Base-by-base conservation (phyloP, 192 early-diverging fungal genomes). In the Thoreauomyces humboldtii region DNA sequence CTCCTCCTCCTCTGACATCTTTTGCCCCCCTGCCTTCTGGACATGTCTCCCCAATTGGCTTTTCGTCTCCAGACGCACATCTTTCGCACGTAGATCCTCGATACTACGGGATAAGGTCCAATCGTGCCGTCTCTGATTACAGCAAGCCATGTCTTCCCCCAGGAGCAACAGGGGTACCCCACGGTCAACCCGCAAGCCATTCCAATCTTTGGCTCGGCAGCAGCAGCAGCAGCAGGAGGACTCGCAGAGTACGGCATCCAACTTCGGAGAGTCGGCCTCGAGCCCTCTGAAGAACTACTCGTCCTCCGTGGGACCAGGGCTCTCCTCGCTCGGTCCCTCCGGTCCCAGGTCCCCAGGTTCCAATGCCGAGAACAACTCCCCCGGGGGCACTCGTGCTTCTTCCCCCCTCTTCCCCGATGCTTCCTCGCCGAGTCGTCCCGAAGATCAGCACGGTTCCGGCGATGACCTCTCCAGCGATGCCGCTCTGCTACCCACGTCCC, bases 201-300 rank as follows among this genome's bases (percentile, higher is more conserved):
- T n/a, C n/a, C n/a, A n/a, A n/a, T n/a, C n/a, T n/a, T n/a, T n/a
- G n/a, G n/a, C n/a, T n/a, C n/a, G n/a, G n/a, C n/a, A n/a, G n/a
- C n/a, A n/a, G n/a, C n/a, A n/a, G n/a, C n/a, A n/a, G n/a, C 53
- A 9, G 53, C 59, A 60, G 28, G 61, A 63, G 14, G 61, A 51
- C 9, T 57, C 65, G n/a, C 41, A 67, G 28, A 57, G 46, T 7
- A 67, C 65, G 15, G 65, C 65, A 22, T 58, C 56, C 7, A 48
- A 12, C 38, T 67, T 67, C 32, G 65, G 65, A 11, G 64, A 55
- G 7, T 53, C 53, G 15, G 37, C 32, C 12, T 67, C 65, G n/a
- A 60, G 56, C 28, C 65, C 65, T 0, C 65, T 67, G 47, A 58
- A 67, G 1, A 19, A 48, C 14, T 17, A 5, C 6, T 51, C 42